Evolutionary conservation across 1,284 basidiomycete species (phyloP), one percentile per base, ranked within the genome.

Genomic region (Ceratobasidium sp.): DNA sequence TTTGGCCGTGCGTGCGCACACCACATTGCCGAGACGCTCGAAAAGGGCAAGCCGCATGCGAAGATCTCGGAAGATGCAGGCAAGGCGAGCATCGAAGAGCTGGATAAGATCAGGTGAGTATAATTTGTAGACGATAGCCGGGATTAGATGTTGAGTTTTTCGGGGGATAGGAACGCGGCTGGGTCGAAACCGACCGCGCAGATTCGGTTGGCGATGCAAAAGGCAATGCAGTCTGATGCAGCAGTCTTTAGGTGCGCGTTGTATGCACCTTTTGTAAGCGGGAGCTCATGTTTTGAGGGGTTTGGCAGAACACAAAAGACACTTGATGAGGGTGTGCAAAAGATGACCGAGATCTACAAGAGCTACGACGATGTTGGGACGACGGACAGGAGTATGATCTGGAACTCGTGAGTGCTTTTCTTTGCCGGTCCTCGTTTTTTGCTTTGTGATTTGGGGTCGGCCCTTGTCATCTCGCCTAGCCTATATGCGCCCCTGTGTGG

Each of bases 381-480:
- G 87, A 97, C 97, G 88, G 98, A 99, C 87, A 91, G 97, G 83
- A 96, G 94, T 85, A 95, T 99, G 96, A 98, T 99, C 87, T 99
- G 97, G 98, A 98, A 98, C 87, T 94, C 95, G 95, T 96, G 80
- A 80, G 91, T 87, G 18, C 20, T n/a, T 12, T 27, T 50, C 60
- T 2, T 18, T 66, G 23, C 65, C 62, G 20, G 35, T 23, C 41
- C 46, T 50, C n/a, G n/a, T n/a, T 27, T 66, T 66, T 66, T 41
- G 7, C 23, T 44, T 44, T 35, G 27, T 30, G n/a, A 3, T 41
- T 66, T 27, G 46, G 44, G 30, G 44, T 2, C 68, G 77, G 67
- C 60, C 20, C 8, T 75, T 16, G 54, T 68, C 27, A 23, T 23
- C 50, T 57, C 30, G 20, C 46, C 3, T n/a, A 48, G 60, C 14